Conservation (phyloP, 352 stramenopile genomes). For the Globisporangium iwayamae region DNA sequence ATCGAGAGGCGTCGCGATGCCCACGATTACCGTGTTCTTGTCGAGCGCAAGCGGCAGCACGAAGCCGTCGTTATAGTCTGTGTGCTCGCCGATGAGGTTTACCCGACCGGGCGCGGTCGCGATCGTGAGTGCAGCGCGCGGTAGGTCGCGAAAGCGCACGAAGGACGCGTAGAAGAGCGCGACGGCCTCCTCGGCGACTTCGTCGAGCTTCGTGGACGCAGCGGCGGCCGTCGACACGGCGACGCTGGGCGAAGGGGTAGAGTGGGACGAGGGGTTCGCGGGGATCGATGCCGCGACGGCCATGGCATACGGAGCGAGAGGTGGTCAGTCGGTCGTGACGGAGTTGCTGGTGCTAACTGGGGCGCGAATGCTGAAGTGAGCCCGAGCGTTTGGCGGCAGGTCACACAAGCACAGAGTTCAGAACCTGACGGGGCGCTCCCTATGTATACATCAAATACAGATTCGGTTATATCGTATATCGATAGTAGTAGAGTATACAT, state of each 20-base stretch:
- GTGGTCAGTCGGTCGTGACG: not conserved
- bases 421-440: not conserved
- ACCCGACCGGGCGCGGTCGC: constrained; percentile 89
- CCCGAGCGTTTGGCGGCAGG: not conserved
- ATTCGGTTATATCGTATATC: not conserved
- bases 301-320: not conserved
- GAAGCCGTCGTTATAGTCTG: constrained; percentile 96
- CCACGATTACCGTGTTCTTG: constrained; percentile 87
- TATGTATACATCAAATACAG: not conserved
- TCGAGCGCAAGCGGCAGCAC: constrained; percentile 93
- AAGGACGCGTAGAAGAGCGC: constrained; percentile 62
- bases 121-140: constrained; percentile 45
- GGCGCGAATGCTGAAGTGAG: constrained; percentile 14
- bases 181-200: constrained; percentile 48
- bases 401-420: not conserved
- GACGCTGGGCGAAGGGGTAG: not conserved
- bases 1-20: constrained; percentile 26
- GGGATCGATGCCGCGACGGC: constrained; percentile 9
- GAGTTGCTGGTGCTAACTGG: not conserved
- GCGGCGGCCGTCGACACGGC: not conserved
- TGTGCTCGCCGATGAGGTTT: constrained; percentile 97
- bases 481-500: too few species aligned
- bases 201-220: constrained; percentile 17
- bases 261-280: not conserved
- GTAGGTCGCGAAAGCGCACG: constrained; percentile 28